phyloP scores from a whole-genome alignment of 1,284 basidiomycete species.

The Tetrapyrgos nigripes region DNA sequence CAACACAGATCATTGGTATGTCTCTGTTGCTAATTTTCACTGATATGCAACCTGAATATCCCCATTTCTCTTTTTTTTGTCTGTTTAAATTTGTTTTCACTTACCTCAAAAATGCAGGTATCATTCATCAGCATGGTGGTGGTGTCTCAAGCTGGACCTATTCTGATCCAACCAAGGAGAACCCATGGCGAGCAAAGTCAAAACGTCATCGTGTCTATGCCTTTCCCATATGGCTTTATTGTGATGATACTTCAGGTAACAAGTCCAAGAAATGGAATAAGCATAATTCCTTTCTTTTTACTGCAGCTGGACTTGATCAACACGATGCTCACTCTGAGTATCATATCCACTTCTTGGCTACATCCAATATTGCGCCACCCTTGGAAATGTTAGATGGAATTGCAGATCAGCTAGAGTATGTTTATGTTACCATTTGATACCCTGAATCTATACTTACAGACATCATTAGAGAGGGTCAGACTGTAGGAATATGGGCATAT shows the following conservation, averaged over 20 bases:
- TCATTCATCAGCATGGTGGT: not conserved
- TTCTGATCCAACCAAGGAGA: no score
- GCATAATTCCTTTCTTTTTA: slow-evolving; percentile 40
- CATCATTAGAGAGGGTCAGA: slow-evolving; percentile 16
- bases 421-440: not conserved
- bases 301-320: slow-evolving; percentile 33
- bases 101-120: no score
- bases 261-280: no score
- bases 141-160: slow-evolving; percentile 43
- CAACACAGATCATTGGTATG: not conserved
- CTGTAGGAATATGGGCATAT: no score
- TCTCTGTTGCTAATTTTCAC: no score
- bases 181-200: no score
- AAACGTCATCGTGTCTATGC: no score
- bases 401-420: slow-evolving; percentile 27
- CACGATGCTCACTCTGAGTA: not conserved
- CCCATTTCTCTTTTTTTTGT: no score
- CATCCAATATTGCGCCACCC: slow-evolving; percentile 31
- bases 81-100: not conserved
- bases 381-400: no score
- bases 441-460: not conserved
- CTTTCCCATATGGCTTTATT: no score
- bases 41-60: no score
- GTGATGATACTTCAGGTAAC: no score
- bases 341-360: slow-evolving; percentile 27